These are phyloP conservation scores for Puccinia horiana DNA, from an alignment of 1,284 basidiomycete species.

Conservation along the genomic window DNA sequence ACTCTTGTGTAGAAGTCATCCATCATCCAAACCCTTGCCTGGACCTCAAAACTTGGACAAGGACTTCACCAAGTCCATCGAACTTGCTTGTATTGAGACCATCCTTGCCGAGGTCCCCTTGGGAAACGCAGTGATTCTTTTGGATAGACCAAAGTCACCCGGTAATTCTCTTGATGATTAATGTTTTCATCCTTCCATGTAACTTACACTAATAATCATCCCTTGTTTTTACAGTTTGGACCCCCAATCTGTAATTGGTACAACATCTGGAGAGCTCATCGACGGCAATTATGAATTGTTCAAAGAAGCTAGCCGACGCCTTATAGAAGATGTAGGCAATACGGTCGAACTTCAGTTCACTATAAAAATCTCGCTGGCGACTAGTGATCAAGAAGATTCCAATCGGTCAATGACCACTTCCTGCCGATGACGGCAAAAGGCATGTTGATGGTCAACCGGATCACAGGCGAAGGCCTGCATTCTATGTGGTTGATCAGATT, in stretches of 20 bases:
- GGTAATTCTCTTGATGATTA: constrained; percentile 66
- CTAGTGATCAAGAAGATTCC: constrained; percentile 56
- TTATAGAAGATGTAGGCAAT: constrained; percentile 87
- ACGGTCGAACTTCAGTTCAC: constrained; percentile 85
- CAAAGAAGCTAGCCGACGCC: constrained; percentile 77
- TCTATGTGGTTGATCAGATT: constrained; percentile 99
- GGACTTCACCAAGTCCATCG: constrained; percentile 77
- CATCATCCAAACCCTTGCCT: constrained; percentile 86
- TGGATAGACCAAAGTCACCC: constrained; percentile 86
- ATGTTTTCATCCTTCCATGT: too few relatives aligned
- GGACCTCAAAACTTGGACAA: constrained; percentile 95
- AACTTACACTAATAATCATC: constrained; percentile 23
- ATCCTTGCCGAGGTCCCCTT: constrained; percentile 92
- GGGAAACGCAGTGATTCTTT: constrained; percentile 81
- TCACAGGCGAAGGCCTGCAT: constrained; percentile 81
- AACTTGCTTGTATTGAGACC: constrained; percentile 88
- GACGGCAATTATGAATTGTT: constrained; percentile 84
- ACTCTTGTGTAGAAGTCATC: constrained; percentile 81
- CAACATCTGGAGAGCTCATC: constrained; percentile 78
- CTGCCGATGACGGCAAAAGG: constrained; percentile 96
- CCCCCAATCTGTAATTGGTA: constrained; percentile 75
- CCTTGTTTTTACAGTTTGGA: constrained; percentile 67
- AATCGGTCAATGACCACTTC: constrained; percentile 62
- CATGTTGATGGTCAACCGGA: constrained; percentile 94
- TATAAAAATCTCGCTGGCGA: constrained; percentile 54